These are phyloP conservation scores for Penicillium chermesinum DNA, from an alignment of 495 filamentous ascomycete genomes.

Conservation along the genomic window DNA sequence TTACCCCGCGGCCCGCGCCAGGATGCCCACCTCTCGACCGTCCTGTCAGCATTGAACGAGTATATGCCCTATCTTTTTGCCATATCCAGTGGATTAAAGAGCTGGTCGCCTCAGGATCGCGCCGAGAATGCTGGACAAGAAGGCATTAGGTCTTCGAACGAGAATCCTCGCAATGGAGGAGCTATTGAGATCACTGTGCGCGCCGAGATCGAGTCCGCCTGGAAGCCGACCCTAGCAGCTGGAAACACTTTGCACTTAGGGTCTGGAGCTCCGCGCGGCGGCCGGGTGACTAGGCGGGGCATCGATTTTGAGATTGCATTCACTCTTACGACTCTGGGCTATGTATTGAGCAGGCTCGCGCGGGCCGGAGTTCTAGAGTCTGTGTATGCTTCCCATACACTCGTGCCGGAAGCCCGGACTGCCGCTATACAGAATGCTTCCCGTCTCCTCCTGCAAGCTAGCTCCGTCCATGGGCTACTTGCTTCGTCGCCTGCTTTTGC, in stretches of 20 bases:
- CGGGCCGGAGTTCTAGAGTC: constrained; percentile 49
- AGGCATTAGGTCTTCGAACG: no score
- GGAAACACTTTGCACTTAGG: constrained; percentile 16
- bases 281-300: constrained; percentile 62
- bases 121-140: no score
- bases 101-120: no score
- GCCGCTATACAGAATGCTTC: constrained; percentile 70
- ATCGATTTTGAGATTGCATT: constrained; percentile 83
- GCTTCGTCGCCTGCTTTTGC: constrained; percentile 31
- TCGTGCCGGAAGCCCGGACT: constrained; percentile 59
- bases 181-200: constrained; percentile 60
- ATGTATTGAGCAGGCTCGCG: constrained; percentile 65
- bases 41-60: constrained; percentile 61
- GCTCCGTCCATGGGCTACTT: constrained; percentile 70
- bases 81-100: constrained; percentile 67
- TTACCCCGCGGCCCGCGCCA: constrained; percentile 54
- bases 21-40: constrained; percentile 59
- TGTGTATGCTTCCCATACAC: constrained; percentile 55
- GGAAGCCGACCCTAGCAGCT: constrained; percentile 74
- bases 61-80: constrained; percentile 79
- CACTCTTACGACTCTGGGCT: constrained; percentile 68
- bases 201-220: constrained; percentile 61
- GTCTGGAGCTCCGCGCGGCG: constrained; percentile 6
- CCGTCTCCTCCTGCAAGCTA: constrained; percentile 68
- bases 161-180: constrained; percentile 32